Evolutionary conservation across 176 grass and related monocot species (phyloP).

Genomic region (Rhipidocladum racemiflorum): DNA sequence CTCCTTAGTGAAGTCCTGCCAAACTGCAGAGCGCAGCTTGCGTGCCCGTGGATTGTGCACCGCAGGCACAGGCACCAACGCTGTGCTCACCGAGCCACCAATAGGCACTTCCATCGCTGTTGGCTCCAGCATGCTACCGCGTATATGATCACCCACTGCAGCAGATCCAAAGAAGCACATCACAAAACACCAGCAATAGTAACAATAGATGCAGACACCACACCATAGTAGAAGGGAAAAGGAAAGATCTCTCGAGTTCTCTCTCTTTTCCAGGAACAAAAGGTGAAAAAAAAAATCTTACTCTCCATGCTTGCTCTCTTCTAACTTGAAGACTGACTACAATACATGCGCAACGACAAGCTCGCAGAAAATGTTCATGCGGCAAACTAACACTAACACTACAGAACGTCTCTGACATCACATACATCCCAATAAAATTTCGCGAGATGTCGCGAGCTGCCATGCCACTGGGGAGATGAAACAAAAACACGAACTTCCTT

Average conservation of each 20-base stretch:
- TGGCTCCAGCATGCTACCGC: constrained; percentile 45
- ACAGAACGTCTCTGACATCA: neutral
- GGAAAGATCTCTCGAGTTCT: neutral
- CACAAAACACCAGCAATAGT: constrained; percentile 9
- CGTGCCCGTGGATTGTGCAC: constrained; percentile 72
- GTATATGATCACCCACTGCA: constrained; percentile 32
- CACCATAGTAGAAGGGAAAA: neutral
- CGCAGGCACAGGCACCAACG: constrained; percentile 17
- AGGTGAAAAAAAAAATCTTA: neutral
- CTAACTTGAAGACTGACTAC: no score
- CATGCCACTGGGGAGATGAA: neutral
- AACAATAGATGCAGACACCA: neutral
- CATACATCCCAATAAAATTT: neutral
- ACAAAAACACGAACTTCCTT: neutral
- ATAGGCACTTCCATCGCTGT: constrained; percentile 38
- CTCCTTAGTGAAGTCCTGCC: constrained; percentile 99
- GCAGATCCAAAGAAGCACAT: constrained; percentile 24
- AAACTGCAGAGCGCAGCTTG: constrained; percentile 82
- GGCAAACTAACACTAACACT: neutral
- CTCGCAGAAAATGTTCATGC: neutral
- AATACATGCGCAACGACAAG: neutral
- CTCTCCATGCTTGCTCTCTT: no score
- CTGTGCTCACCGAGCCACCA: constrained; percentile 25
- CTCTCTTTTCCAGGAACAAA: neutral
- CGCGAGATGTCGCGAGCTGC: neutral